phyloP scores from a whole-genome alignment of 176 grass and related monocot species.

The Zizania latifolia region DNA sequence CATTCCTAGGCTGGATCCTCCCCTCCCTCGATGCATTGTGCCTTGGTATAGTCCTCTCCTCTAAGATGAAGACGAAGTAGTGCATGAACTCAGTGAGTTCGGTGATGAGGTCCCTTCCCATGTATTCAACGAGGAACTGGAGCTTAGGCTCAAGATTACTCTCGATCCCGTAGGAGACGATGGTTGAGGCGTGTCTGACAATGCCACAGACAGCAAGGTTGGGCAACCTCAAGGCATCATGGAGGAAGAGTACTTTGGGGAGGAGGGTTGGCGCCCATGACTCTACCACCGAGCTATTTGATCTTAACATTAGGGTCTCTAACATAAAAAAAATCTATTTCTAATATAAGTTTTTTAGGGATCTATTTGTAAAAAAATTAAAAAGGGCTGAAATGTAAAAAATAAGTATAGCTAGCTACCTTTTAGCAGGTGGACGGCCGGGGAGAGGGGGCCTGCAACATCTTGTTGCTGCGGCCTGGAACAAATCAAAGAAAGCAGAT shows the following conservation, averaged over 20 bases:
- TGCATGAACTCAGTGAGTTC: slow-evolving; percentile 66
- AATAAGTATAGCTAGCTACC: too few species aligned
- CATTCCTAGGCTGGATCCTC: slow-evolving; percentile 3
- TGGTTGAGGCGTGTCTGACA: slow-evolving; percentile 39
- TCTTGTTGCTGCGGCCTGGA: too few species aligned
- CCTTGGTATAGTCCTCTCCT: slow-evolving; percentile 59
- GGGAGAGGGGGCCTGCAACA: too few species aligned
- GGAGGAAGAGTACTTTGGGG: slow-evolving; percentile 58
- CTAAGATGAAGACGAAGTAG: slow-evolving; percentile 71
- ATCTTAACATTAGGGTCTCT: too few species aligned
- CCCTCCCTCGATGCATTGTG: slow-evolving; percentile 25
- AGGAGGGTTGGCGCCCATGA: too few species aligned
- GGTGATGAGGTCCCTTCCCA: slow-evolving; percentile 22
- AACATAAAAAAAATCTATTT: too few species aligned
- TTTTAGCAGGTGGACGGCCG: too few species aligned
- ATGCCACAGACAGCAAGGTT: slow-evolving; percentile 37
- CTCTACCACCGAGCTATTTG: too few species aligned
- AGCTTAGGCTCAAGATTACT: slow-evolving; percentile 66
- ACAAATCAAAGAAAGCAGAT: too few species aligned
- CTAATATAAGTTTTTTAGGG: too few species aligned
- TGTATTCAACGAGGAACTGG: slow-evolving; percentile 36
- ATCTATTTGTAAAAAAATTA: too few species aligned
- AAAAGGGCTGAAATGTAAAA: too few species aligned
- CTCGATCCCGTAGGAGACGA: slow-evolving; percentile 66
- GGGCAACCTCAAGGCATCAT: slow-evolving; percentile 14